These are phyloP conservation scores for Serendipita sp. DNA, from an alignment of 768 basidiomycete genomes.

Conservation along the genomic window DNA sequence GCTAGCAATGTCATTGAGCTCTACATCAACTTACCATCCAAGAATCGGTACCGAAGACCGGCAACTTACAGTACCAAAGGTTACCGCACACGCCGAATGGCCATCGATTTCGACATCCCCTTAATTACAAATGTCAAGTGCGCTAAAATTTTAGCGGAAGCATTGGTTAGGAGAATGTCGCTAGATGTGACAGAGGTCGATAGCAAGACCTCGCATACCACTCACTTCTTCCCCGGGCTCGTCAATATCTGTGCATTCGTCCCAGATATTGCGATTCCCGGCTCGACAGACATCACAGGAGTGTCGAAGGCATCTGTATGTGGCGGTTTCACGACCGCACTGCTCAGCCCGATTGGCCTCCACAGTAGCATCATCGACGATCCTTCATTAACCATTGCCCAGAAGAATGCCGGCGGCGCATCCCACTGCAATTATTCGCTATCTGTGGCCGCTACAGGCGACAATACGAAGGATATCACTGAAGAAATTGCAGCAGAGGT, in stretches of 20 bases:
- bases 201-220: conserved; percentile 84
- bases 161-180: conserved; percentile 75
- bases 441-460: conserved; percentile 54
- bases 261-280: conserved; percentile 43
- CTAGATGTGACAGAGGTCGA: conserved; percentile 83
- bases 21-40: conserved; percentile 98
- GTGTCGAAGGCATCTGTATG: conserved; percentile 71
- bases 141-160: conserved; percentile 90
- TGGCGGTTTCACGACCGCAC: conserved; percentile 76
- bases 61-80: conserved; percentile 96
- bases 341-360: conserved; percentile 60
- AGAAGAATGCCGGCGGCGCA: conserved; percentile 39
- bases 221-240: conserved; percentile 81
- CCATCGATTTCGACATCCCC: conserved; percentile 95
- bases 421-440: conserved; percentile 84
- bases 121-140: conserved; percentile 98
- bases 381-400: conserved; percentile 49
- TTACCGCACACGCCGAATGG: conserved; percentile 93
- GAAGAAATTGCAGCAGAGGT: conserved; percentile 67
- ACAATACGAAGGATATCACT: conserved; percentile 45
- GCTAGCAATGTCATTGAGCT: conserved; percentile 96
- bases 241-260: conserved; percentile 81
- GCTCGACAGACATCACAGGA: conserved; percentile 43
- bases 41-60: conserved; percentile 92
- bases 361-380: conserved; percentile 50